Base-by-base conservation (phyloP, 2,329 filamentous ascomycete species). In the Paraphoma chrysanthemicola region DNA sequence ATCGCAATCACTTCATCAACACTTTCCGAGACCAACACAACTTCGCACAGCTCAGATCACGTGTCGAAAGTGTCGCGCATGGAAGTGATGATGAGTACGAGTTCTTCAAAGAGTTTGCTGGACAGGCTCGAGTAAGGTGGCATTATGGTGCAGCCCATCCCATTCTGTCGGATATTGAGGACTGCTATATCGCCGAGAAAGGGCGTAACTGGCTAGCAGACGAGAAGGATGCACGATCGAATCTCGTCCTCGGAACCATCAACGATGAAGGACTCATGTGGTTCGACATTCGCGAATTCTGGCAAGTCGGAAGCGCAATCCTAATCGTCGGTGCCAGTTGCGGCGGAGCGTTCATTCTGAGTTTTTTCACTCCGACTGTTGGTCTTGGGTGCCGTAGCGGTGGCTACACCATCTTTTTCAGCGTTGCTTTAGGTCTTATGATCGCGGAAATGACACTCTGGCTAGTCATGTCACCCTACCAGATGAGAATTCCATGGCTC, bases 361-460 rank as follows among this genome's bases (percentile, higher is more conserved):
- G 75, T 8, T 82, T 68, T 58, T 79, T 75, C 58, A 82, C 80
- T 0, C 80, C 80, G 0, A 81, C 80, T 0, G 78, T 82, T 0
- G 80, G 80, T 1, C 66, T 82, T 0, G 79, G 79, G 0, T 81
- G 69, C 31, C 66, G 70, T 0, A 70, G 76, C 39, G 79, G 79
- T 1, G 79, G 78, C 3, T 82, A 82, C 54, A 70, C 77, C n/a
- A 71, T 81, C 14, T 81, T 79, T 54, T 69, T 73, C 23, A 44
- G 65, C 17, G 51, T 77, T 3, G 64, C 73, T 6, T 52, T 74
- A 0, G 67, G 70, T 0, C 61, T 79, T 3, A 63, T 81, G n/a
- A 50, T 78, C 14, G 51, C 75, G 2, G 79, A 81, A 45, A 72
- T 79, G 59, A 36, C 63, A 1, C 67, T 78, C 0, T 80, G 78